phyloP scores from a whole-genome alignment of 2,329 filamentous ascomycete genomes.

The Arthrobotrys musiformis region DNA sequence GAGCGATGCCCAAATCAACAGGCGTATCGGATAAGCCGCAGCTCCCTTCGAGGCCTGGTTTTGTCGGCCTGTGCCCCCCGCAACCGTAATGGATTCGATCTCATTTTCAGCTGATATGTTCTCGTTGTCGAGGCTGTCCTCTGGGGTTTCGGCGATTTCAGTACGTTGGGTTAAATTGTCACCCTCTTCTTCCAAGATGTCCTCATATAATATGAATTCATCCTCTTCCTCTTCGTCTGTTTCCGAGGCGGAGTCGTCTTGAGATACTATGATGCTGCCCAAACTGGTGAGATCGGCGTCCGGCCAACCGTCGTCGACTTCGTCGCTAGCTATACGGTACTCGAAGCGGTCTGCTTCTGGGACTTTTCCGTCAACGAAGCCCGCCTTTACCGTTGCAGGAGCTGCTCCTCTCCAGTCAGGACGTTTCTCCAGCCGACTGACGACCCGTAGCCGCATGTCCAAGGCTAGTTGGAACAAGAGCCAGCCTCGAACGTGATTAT shows the following conservation, averaged over 20 bases:
- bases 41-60: no score
- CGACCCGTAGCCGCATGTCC: not conserved
- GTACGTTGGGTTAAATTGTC: no score
- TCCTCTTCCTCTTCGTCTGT: not conserved
- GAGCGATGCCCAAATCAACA: no score
- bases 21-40: no score
- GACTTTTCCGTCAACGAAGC: not conserved
- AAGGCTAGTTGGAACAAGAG: conserved; percentile 18
- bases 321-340: no score
- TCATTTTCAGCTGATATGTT: no score
- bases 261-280: not conserved
- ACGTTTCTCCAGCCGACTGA: not conserved
- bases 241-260: not conserved
- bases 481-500: not conserved
- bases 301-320: not conserved
- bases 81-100: no score
- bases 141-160: no score
- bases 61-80: no score
- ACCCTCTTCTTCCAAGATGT: no score
- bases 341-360: conserved; percentile 3
- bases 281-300: not conserved
- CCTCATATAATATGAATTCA: no score
- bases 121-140: no score
- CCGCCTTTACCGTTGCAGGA: not conserved
- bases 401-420: not conserved